phyloP scores from a whole-genome alignment of 768 basidiomycete species.

The Psilocybe azurescens region DNA sequence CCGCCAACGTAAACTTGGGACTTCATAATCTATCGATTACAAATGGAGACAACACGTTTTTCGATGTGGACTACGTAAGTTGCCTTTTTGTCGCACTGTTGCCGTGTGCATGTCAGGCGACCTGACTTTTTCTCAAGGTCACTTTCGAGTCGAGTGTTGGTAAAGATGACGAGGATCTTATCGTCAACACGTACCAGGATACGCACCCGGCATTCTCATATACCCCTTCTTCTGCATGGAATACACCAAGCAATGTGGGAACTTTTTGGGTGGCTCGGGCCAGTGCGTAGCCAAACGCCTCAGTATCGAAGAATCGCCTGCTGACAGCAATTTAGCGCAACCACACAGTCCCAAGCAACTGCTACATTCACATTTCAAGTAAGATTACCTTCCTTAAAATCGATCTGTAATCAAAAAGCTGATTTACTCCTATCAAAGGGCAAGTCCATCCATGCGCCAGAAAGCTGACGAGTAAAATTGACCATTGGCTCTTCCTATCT shows the following conservation, averaged over 20 bases:
- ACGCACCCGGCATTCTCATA: constrained; percentile 41
- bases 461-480: background rate
- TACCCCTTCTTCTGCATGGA: constrained; percentile 37
- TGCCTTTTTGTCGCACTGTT: background rate
- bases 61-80: constrained; percentile 58
- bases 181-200: constrained; percentile 37
- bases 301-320: constrained; percentile 12
- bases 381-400: background rate
- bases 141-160: constrained; percentile 38
- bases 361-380: constrained; percentile 33
- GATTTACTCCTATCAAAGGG: constrained; percentile 1
- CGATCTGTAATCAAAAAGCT: background rate
- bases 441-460: background rate
- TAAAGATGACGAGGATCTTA: constrained; percentile 24
- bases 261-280: constrained; percentile 46
- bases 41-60: constrained; percentile 28
- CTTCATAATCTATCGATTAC: constrained; percentile 42
- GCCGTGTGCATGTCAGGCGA: background rate
- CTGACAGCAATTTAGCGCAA: constrained; percentile 19
- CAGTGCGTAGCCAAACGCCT: constrained; percentile 37
- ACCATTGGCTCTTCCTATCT: background rate
- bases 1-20: constrained; percentile 29
- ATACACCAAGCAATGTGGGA: constrained; percentile 34
- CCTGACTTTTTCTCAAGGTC: constrained; percentile 26
- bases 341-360: background rate